Conservation (phyloP, 1,139 yeast genomes). For the Kurtzmaniella natalensis region DNA sequence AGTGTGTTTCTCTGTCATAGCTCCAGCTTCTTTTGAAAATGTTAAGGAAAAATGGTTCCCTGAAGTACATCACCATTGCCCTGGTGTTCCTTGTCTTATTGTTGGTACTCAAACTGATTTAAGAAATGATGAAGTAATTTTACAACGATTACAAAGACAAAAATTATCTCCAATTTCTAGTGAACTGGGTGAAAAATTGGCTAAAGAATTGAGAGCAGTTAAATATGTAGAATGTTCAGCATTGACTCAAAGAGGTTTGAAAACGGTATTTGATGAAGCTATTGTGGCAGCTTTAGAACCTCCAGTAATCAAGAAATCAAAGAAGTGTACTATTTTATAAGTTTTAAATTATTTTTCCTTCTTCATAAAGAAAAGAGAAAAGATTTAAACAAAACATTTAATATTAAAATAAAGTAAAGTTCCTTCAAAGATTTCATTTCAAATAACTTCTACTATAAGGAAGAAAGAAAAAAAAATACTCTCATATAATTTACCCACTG, state of each 20-base stretch:
- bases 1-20: slow-evolving; percentile 90
- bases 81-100: slow-evolving; percentile 92
- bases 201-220: slow-evolving; percentile 90
- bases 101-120: slow-evolving; percentile 96
- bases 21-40: slow-evolving; percentile 97
- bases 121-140: slow-evolving; percentile 86
- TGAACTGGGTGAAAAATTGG: slow-evolving; percentile 88
- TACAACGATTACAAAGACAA: slow-evolving; percentile 86
- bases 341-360: no score
- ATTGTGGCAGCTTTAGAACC: slow-evolving; percentile 95
- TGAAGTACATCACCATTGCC: slow-evolving; percentile 96
- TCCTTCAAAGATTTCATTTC: no score
- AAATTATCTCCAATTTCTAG: slow-evolving; percentile 81
- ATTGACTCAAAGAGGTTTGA: slow-evolving; percentile 92
- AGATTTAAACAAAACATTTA: no score
- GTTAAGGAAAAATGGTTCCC: slow-evolving; percentile 99
- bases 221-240: slow-evolving; percentile 98
- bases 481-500: no score
- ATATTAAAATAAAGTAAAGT: no score
- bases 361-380: no score
- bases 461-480: no score
- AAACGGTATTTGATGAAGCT: slow-evolving; percentile 95
- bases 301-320: slow-evolving; percentile 77
- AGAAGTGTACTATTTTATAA: slow-evolving; percentile 78
- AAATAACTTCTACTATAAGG: no score